Conservation (phyloP, 768 basidiomycete genomes). For the Hygrophorus russula region DNA sequence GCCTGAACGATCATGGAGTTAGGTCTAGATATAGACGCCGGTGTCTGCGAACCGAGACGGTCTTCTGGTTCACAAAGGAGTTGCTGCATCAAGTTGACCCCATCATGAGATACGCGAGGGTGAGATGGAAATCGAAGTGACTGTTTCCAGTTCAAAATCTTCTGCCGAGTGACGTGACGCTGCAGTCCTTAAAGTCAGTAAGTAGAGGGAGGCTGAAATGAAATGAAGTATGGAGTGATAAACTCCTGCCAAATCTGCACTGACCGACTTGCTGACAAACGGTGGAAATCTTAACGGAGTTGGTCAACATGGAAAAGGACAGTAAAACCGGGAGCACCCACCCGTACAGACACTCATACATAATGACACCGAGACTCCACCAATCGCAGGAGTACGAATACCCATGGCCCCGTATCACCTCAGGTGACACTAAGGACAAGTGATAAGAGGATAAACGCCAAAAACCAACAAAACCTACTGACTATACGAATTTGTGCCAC, state of each 20-base stretch:
- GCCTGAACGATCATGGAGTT: constrained; percentile 69
- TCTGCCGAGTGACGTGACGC: constrained; percentile 92
- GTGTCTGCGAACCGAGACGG: constrained; percentile 70
- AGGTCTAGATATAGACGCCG: constrained; percentile 58
- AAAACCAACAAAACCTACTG: constrained; percentile 21
- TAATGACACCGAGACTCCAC: constrained; percentile 97
- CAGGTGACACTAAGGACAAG: constrained; percentile 70
- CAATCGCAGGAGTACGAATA: constrained; percentile 95
- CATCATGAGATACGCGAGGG: constrained; percentile 80
- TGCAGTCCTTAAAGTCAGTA: constrained; percentile 19
- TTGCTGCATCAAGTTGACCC: constrained; percentile 76
- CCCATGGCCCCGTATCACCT: constrained; percentile 84
- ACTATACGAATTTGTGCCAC: constrained; percentile 85
- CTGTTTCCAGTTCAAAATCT: constrained; percentile 93
- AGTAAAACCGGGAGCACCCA: constrained; percentile 25
- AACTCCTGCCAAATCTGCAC: constrained; percentile 14
- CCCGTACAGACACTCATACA: constrained; percentile 94
- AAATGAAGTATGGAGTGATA: constrained; percentile 3
- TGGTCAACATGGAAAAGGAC: constrained; percentile 8
- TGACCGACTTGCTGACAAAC: constrained; percentile 88
- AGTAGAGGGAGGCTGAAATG: constrained; percentile 9
- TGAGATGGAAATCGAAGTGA: constrained; percentile 76
- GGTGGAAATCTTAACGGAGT: constrained; percentile 67
- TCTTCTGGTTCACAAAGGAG: constrained; percentile 95
- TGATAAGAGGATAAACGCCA: constrained; percentile 10